Conservation (phyloP, 257 asterid species). For the Fraxinus cuspidata region DNA sequence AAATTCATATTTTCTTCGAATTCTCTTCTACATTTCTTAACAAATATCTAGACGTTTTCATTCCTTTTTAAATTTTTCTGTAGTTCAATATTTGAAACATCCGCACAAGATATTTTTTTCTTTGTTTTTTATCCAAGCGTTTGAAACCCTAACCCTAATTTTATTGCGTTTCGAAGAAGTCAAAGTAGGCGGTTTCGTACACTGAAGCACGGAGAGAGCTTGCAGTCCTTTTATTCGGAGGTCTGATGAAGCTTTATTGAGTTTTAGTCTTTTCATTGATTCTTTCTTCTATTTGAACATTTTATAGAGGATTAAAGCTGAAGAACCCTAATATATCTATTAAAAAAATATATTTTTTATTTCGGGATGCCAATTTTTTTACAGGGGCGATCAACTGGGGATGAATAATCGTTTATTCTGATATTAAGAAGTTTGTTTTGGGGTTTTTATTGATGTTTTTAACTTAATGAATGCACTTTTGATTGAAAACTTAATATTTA, state of each 20-base stretch:
- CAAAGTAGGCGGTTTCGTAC: background rate
- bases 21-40: background rate
- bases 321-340: background rate
- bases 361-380: background rate
- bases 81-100: background rate
- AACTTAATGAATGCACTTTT: background rate
- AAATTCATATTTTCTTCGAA: background rate
- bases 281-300: background rate
- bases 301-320: background rate
- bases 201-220: background rate
- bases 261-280: background rate
- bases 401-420: background rate
- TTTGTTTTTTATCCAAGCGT: background rate
- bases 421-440: background rate
- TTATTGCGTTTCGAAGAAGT: background rate
- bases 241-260: background rate
- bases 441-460: background rate
- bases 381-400: background rate
- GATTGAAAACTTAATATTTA: background rate
- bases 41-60: background rate
- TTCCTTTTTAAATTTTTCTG: background rate
- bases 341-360: background rate
- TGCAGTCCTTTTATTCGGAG: background rate
- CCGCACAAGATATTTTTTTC: background rate
- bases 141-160: background rate